These are phyloP conservation scores for Pythium phragmiticola DNA, from an alignment of 352 stramenopile species.

Conservation along the genomic window DNA sequence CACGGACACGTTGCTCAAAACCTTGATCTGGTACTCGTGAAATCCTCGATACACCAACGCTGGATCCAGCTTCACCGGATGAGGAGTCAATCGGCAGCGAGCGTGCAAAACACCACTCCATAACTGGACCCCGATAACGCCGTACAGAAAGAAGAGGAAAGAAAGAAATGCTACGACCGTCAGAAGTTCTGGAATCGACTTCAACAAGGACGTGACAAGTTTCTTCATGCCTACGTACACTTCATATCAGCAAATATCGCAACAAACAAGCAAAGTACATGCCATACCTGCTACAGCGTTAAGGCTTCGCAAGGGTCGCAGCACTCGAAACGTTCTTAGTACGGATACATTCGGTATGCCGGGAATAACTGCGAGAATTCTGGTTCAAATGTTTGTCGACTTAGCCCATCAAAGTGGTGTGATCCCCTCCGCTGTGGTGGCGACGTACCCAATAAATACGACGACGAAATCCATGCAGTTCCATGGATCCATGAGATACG, in stretches of 20 bases:
- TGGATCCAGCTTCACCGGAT: slow-evolving; percentile 50
- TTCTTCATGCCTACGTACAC: slow-evolving; percentile 59
- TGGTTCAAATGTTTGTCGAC: slow-evolving; percentile 14
- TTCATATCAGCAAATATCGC: background rate
- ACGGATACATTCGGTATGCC: slow-evolving; percentile 65
- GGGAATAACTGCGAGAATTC: slow-evolving; percentile 61
- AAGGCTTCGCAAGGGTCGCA: slow-evolving; percentile 55
- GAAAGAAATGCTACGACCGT: slow-evolving; percentile 78
- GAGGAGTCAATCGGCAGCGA: slow-evolving; percentile 69
- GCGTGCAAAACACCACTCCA: slow-evolving; percentile 69
- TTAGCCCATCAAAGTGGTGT: background rate
- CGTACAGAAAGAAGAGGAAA: slow-evolving; percentile 87
- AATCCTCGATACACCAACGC: slow-evolving; percentile 33
- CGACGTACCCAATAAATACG: slow-evolving; percentile 73
- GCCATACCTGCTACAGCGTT: slow-evolving; percentile 53
- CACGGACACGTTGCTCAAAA: slow-evolving; percentile 36
- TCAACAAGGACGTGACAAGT: slow-evolving; percentile 71
- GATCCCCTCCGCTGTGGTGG: background rate
- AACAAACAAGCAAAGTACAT: background rate
- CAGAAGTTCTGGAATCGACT: slow-evolving; percentile 72
- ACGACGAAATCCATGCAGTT: slow-evolving; percentile 91
- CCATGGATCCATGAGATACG: slow-evolving; percentile 88
- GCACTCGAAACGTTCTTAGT: slow-evolving; percentile 57
- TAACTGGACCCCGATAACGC: slow-evolving; percentile 80
- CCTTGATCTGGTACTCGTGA: slow-evolving; percentile 30